Evolutionary conservation across 495 filamentous ascomycete genomes (phyloP).

Genomic region (Lophiostoma macrostomum): DNA sequence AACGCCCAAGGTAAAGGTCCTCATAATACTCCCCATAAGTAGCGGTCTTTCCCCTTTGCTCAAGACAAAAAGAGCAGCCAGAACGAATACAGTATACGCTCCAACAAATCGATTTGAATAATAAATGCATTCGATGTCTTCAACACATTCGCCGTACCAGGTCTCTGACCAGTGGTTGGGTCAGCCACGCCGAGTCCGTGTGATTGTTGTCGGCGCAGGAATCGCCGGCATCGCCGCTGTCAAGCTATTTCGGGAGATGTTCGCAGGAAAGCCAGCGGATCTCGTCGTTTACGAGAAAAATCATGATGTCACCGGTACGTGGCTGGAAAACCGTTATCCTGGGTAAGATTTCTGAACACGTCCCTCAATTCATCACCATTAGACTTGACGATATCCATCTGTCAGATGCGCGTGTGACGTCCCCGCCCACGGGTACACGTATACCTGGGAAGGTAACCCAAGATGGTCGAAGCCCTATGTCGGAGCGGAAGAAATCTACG

Average conservation of each 20-base stretch:
- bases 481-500: constrained; percentile 23
- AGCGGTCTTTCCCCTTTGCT: no score
- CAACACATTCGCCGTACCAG: background rate
- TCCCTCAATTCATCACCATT: background rate
- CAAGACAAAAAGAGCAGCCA: no score
- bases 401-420: constrained; percentile 15
- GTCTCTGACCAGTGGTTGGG: constrained; percentile 5
- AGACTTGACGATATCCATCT: background rate
- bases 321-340: constrained; percentile 13
- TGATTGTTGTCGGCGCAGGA: constrained; percentile 6
- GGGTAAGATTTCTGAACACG: background rate
- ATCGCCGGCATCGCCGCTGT: background rate
- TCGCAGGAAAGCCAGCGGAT: constrained; percentile 6
- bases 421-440: constrained; percentile 35
- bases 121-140: no score
- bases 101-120: no score
- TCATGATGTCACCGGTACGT: constrained; percentile 1
- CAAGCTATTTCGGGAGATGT: background rate
- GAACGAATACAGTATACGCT: no score
- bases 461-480: constrained; percentile 27
- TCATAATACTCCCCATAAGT: no score
- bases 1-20: no score
- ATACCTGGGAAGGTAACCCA: constrained; percentile 34
- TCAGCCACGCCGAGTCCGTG: background rate
- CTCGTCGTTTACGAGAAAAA: constrained; percentile 20